Base-by-base conservation (phyloP, 1,139 yeast genomes). In the Geotrichum fermentans region DNA sequence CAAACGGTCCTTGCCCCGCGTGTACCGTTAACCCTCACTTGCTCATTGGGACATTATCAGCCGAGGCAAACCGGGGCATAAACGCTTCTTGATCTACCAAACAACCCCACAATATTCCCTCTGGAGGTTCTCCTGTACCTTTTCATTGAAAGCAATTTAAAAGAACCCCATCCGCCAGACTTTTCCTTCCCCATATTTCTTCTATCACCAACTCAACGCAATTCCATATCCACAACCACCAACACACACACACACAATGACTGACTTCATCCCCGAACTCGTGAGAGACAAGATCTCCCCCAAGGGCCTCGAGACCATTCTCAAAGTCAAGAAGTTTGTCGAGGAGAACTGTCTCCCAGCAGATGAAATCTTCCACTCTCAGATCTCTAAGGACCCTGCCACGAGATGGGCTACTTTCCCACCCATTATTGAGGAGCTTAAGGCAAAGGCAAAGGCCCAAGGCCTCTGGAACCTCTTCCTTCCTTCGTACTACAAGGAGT, bases 391-490 rank as follows among this genome's bases (percentile, higher is more conserved):
- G 38, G 75, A 72, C 54, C 76, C 75, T 10, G 59, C 60, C 2
- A 58, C 58, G 40, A 70, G 86, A 58, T 80, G 84, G 83, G 62
- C 63, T 11, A 49, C 59, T 4, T 68, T 73, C 2, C 86, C 87
- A 0, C 68, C 71, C 32, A 70, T 79, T 39, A 69, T 77, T 24
- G 83, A 78, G 50, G 70, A 69, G 29, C 68, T 82, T 56, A 81
- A 81, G 65, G 59, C 54, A 4, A 77, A 78, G 62, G 87, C 87
- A 17, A 71, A 70, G 53, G 68, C 71, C 51, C 68, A 74, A 54
- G 85, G 85, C 0, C 71, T 82, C 28, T 81, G 86, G 86, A 81
- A 82, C 63, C 65, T 82, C 71, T 82, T 81, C 59, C 68, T 82
- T 51, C 76, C 82, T 38, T 71, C 74, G 45, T 75, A 73, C 55